phyloP scores from a whole-genome alignment of 2,329 filamentous ascomycete genomes.

The Neofusicoccum sp. region DNA sequence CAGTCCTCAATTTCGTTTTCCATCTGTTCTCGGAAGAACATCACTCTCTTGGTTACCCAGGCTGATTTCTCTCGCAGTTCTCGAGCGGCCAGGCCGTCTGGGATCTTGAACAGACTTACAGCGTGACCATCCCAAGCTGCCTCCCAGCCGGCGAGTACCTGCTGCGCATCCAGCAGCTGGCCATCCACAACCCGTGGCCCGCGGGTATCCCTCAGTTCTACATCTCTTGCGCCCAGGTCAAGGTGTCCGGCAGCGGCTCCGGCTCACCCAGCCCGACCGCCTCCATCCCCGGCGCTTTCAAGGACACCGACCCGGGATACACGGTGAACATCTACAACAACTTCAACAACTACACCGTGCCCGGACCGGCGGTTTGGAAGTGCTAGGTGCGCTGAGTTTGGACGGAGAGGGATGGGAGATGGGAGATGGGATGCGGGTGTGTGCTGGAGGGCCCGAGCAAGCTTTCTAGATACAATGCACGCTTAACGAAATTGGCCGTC shows the following conservation, averaged over 20 bases:
- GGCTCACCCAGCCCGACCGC: constrained; percentile 27
- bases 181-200: constrained; percentile 14
- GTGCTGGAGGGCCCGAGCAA: too few relatives aligned
- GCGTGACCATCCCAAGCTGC: constrained; percentile 29
- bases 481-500: too few relatives aligned
- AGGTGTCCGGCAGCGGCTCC: constrained; percentile 26
- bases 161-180: constrained; percentile 15
- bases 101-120: constrained; percentile 33
- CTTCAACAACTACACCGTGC: constrained; percentile 39
- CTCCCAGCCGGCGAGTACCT: constrained; percentile 23
- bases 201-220: constrained; percentile 22
- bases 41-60: too few relatives aligned
- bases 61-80: constrained; percentile 28
- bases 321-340: constrained; percentile 29
- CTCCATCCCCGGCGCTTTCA: constrained; percentile 29
- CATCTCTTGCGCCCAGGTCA: constrained; percentile 27
- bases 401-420: background rate
- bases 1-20: too few relatives aligned
- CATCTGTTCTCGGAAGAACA: too few relatives aligned
- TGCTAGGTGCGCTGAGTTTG: too few relatives aligned
- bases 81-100: constrained; percentile 35
- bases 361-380: too few relatives aligned
- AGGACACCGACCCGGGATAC: constrained; percentile 23
- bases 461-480: too few relatives aligned
- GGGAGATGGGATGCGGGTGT: background rate